A percentile compares a stretch with the other conserved stretches of the same genome.
Conservation (phyloP, 2,329 filamentous ascomycete genomes). For the Mycosphaerelloides madeirae region DNA sequence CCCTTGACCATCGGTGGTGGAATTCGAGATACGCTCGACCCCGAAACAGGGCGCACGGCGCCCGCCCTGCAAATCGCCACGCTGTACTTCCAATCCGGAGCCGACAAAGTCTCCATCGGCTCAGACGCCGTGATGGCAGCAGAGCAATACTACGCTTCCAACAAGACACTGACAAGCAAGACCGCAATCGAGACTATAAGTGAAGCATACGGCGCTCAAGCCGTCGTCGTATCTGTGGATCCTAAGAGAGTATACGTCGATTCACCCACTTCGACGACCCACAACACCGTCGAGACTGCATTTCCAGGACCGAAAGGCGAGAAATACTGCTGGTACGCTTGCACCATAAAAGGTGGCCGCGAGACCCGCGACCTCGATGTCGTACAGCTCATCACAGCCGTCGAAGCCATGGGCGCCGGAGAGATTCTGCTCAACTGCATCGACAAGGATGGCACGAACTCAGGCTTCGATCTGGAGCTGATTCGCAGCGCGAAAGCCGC, state of each 20-base stretch:
- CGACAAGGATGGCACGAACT: conserved; percentile 91
- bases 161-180: conserved; percentile 65
- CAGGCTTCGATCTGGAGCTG: conserved; percentile 89
- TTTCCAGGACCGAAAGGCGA: conserved; percentile 71
- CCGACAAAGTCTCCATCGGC: conserved; percentile 96
- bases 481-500: conserved; percentile 82
- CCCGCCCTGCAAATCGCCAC: conserved; percentile 88
- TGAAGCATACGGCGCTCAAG: conserved; percentile 88
- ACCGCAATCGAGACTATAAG: conserved; percentile 97
- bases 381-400: conserved; percentile 76
- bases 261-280: conserved; percentile 60
- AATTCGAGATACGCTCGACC: conserved; percentile 87
- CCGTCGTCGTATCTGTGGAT: conserved; percentile 92
- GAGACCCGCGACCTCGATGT: conserved; percentile 94
- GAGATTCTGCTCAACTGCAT: conserved; percentile 97
- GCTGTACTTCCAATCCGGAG: conserved; percentile 95
- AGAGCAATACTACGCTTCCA: conserved; percentile 76
- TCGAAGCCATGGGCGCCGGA: conserved; percentile 92
- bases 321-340: conserved; percentile 89
- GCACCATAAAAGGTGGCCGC: conserved; percentile 90
- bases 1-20: conserved; percentile 93
- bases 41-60: conserved; percentile 72
- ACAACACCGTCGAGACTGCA: conserved; percentile 69
- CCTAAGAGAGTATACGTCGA: conserved; percentile 84
- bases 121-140: conserved; percentile 91